Base-by-base conservation (phyloP, 225 moss, liverwort and hornwort species). In the Polytrichum formosum region DNA sequence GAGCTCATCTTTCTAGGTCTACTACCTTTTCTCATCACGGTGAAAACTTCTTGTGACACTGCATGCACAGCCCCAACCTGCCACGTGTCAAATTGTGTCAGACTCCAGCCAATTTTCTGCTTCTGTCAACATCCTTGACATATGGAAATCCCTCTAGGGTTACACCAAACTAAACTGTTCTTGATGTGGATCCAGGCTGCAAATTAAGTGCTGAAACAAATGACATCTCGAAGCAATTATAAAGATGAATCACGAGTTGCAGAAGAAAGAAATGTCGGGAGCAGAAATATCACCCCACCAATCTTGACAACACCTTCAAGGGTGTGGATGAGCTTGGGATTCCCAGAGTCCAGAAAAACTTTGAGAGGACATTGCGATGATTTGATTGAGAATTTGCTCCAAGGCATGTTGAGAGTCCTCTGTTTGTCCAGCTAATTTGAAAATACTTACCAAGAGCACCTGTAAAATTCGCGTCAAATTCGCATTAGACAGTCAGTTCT, bases 51-150 rank as follows among this genome's bases (percentile, higher is more conserved):
- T 82, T 85, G 82, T 8, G 82, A 76, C 30, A 79, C 79, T 26
- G 82, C 85, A 61, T 82, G 82, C 55, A 74, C 79, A 72, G 75
- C 85, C 19, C 85, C 85, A 46, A 85, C 79, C 82, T 85, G 85
- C 77, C 54, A 67, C 27, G 0, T 27, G 23, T 58, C 23, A 23
- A 58, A 58, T 58, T 23, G 4, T 46, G 46, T 58, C n/a, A 58
- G 6, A 58, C 23, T 58, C 20, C 6, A 5, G 30, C 6, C 30
- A 30, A 30, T 46, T 0, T 46, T 4, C 16, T 10, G 10, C 10
- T 37, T 9, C 10, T 37, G 37, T 2, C 37, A 10, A 37, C 10
- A 37, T 37, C 37, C 0, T 13, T 16, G 13, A 13, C 46, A 10
- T 46, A 13, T 16, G 46, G 46, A 46, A 46, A 13, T 46, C 13